Percentiles rank a stretch among this genome's conserved stretches.
Evolutionary conservation across 2,329 filamentous ascomycete species (phyloP).

Genomic region (Colletotrichum abscissum): DNA sequence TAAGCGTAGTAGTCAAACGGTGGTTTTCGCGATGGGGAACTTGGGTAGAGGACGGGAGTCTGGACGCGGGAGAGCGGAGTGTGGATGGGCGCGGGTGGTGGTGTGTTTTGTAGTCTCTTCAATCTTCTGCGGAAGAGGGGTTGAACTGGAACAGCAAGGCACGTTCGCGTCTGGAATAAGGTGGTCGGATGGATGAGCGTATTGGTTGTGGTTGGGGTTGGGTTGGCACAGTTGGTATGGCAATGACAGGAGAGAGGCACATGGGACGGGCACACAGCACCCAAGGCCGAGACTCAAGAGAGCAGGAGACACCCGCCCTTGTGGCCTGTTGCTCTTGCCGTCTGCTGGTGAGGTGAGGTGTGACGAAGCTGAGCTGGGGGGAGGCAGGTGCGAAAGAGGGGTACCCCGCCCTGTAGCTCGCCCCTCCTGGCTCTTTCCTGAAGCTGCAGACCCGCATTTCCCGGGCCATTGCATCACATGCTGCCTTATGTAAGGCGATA

Average conservation of each 20-base stretch:
- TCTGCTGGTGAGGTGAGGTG: background rate
- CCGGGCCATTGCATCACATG: conserved; percentile 8
- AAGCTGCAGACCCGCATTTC: background rate
- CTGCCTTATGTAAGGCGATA: background rate
- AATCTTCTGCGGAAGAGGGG: background rate
- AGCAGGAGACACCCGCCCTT: conserved; percentile 4
- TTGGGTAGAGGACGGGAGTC: background rate
- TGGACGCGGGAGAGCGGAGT: conserved; percentile 11
- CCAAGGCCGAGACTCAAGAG: background rate
- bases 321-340: background rate
- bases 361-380: background rate
- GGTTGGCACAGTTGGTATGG: conserved; percentile 22
- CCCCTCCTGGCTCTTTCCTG: background rate
- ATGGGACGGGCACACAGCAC: background rate
- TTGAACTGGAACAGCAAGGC: background rate
- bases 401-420: conserved; percentile 15
- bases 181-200: background rate
- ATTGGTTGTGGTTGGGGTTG: too few species aligned
- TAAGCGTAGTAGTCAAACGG: background rate
- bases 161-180: background rate
- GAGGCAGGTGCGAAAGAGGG: background rate
- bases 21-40: conserved; percentile 2
- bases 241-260: conserved; percentile 20
- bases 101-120: conserved; percentile 21
- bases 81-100: conserved; percentile 1